These are phyloP conservation scores for Brasenia schreberi DNA, from an alignment of 164 flowering plant genomes.

Conservation along the genomic window DNA sequence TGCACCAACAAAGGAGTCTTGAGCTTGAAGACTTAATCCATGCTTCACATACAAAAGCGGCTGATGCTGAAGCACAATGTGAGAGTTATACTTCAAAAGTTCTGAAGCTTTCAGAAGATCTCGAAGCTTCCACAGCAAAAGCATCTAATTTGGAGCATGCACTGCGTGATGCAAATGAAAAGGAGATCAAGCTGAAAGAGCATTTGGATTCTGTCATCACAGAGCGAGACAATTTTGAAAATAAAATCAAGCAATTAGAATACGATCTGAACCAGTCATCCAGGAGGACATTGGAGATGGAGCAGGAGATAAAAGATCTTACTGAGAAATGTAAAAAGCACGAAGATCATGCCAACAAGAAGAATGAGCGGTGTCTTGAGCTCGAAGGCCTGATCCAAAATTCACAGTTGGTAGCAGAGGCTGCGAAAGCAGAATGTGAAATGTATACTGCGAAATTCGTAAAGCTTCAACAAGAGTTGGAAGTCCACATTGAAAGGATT, in stretches of 20 bases:
- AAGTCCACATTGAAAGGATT: conserved; percentile 34
- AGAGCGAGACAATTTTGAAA: background rate
- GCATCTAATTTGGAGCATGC: conserved; percentile 7
- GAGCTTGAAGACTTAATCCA: conserved; percentile 48
- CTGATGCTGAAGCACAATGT: conserved; percentile 41
- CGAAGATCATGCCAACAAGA: conserved; percentile 5
- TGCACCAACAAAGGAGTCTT: conserved; percentile 44
- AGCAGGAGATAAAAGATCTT: conserved; percentile 43
- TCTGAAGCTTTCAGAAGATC: conserved; percentile 40
- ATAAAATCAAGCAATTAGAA: background rate
- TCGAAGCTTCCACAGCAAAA: conserved; percentile 42
- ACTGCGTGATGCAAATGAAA: background rate
- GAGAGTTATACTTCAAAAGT: conserved; percentile 25
- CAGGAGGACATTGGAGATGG: conserved; percentile 60
- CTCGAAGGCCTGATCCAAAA: conserved; percentile 43
- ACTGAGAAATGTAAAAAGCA: conserved; percentile 33
- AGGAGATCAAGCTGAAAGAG: conserved; percentile 30
- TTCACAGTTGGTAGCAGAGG: conserved; percentile 45
- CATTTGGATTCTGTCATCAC: background rate
- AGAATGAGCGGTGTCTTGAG: conserved; percentile 49
- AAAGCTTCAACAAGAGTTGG: conserved; percentile 46
- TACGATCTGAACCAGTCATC: background rate
- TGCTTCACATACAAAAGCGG: conserved; percentile 44
- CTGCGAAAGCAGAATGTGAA: conserved; percentile 36
- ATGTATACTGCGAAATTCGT: conserved; percentile 27